Evolutionary conservation across 1,284 basidiomycete genomes (phyloP).

Genomic region (Somion occarium): DNA sequence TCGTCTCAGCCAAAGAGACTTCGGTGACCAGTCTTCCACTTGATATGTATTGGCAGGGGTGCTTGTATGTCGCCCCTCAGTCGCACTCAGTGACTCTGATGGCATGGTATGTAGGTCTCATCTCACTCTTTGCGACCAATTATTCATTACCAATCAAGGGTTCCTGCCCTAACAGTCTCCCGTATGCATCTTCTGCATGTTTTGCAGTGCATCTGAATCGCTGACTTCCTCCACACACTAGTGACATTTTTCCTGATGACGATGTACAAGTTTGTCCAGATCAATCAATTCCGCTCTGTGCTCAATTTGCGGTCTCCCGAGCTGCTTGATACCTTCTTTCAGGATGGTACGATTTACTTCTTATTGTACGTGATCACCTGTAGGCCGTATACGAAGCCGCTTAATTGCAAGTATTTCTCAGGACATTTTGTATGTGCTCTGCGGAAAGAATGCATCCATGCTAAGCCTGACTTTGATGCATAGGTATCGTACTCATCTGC

Average conservation of each 20-base stretch:
- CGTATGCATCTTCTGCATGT: too few species aligned
- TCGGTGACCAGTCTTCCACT: neutral
- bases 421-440: neutral
- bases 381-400: neutral
- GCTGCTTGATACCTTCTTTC: neutral
- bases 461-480: neutral
- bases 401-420: too few species aligned
- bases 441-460: neutral
- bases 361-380: neutral
- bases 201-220: too few species aligned
- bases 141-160: too few species aligned
- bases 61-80: neutral
- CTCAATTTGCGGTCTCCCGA: too few species aligned
- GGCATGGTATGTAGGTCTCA: neutral
- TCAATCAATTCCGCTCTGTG: neutral
- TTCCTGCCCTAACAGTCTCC: too few species aligned
- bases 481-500: neutral
- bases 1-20: neutral
- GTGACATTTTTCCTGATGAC: neutral
- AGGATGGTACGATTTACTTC: neutral
- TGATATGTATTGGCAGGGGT: neutral
- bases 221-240: neutral
- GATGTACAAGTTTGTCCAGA: neutral
- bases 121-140: too few species aligned
- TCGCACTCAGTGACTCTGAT: neutral